Conservation (phyloP, 192 early-diverging fungal species). For the Irineochytrium annulatum region DNA sequence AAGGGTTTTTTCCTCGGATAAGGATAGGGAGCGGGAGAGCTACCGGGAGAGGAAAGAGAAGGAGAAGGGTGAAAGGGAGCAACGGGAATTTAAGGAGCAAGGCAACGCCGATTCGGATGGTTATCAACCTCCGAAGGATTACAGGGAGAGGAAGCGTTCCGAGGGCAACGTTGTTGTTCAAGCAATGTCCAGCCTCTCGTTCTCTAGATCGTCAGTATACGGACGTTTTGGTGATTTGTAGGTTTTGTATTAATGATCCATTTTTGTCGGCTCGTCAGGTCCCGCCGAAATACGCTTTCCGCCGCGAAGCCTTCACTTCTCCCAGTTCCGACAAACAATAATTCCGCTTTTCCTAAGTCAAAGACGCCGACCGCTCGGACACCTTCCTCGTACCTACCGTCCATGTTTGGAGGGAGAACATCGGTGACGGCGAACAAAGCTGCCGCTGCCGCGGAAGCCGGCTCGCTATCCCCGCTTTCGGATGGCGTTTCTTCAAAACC, state of each 20-base stretch:
- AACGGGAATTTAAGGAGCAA: neutral
- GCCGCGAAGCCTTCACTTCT: neutral
- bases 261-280: neutral
- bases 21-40: neutral
- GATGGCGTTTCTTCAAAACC: neutral
- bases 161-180: neutral
- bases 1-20: no score
- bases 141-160: neutral
- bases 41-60: neutral
- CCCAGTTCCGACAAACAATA: neutral
- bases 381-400: neutral
- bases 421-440: neutral
- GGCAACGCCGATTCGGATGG: neutral
- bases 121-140: neutral
- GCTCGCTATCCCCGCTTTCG: neutral
- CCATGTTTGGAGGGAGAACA: neutral
- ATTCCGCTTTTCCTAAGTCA: neutral
- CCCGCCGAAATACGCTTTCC: neutral
- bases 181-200: neutral
- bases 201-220: neutral
- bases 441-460: conserved; percentile 1
- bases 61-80: neutral
- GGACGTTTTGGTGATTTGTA: neutral
- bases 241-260: neutral
- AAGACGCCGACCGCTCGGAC: neutral